phyloP scores from a whole-genome alignment of 306 rosid species.

The Benincasa hispida region DNA sequence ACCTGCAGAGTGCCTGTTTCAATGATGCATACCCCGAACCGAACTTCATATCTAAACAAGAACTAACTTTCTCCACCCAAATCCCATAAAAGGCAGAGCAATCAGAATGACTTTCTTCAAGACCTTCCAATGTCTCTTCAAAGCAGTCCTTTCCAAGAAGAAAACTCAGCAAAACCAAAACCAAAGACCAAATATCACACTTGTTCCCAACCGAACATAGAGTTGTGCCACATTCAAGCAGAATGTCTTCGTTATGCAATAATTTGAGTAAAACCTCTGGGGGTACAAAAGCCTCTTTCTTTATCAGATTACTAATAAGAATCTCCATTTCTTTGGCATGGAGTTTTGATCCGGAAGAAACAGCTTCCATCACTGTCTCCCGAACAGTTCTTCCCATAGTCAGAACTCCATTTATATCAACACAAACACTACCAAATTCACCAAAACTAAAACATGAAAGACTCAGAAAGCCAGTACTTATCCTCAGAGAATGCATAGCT shows the following conservation, averaged over 20 bases:
- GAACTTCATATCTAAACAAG: conserved; percentile 36
- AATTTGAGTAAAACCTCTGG: conserved; percentile 57
- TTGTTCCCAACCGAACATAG: conserved; percentile 29
- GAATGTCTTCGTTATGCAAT: conserved; percentile 23
- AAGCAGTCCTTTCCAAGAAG: conserved; percentile 41
- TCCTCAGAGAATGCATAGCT: conserved; percentile 43
- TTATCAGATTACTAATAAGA: conserved; percentile 16
- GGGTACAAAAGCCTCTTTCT: conserved; percentile 27
- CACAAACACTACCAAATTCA: conserved; percentile 40
- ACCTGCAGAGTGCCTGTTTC: conserved; percentile 36
- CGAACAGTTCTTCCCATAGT: conserved; percentile 39
- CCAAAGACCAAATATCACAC: conserved; percentile 73
- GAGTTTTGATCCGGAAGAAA: conserved; percentile 10
- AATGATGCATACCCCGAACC: conserved; percentile 37
- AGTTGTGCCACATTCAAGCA: conserved; percentile 20
- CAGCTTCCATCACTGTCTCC: conserved; percentile 16
- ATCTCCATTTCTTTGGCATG: conserved; percentile 18
- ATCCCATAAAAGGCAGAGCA: conserved; percentile 18
- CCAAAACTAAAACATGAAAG: conserved; percentile 47
- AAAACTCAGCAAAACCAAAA: conserved; percentile 41
- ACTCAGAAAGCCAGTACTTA: conserved; percentile 48
- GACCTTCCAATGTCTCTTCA: conserved; percentile 16
- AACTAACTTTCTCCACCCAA: conserved; percentile 49
- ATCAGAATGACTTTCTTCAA: conserved; percentile 23
- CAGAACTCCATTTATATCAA: conserved; percentile 52